Evolutionary conservation across 768 basidiomycete species (phyloP), one percentile per base, ranked within the genome.

Genomic region (Termitomyces sp.): DNA sequence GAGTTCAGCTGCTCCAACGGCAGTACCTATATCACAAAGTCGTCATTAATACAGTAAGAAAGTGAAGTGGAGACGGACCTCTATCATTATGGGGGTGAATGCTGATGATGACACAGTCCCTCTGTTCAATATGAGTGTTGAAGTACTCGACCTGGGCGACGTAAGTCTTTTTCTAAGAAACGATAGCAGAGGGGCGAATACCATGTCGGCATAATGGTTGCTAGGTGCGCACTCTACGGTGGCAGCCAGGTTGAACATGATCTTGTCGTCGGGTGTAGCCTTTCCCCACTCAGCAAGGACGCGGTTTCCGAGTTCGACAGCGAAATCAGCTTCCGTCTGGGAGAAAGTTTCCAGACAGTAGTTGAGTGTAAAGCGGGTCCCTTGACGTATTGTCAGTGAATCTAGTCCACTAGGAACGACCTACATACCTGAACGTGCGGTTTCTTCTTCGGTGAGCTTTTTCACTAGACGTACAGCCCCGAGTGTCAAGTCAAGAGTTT

Each of bases 331-430:
- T 69, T 92, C 91, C 41, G 90, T 92, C 69, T 92, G 90, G 3
- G 88, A 83, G 74, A 92, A 92, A 2, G 86, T 88, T 73, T 92
- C 90, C 35, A 91, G 87, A 63, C 89, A 92, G 72, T 92, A 92
- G 71, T 92, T 89, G 66, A 85, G 89, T 57, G 84, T 81, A 76
- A 92, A 92, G 43, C 75, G 69, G 0, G 88, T 91, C 29, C 68
- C 68, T 67, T 48, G 41, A 40, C 17, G 14, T 14, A n/a, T n/a
- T 29, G 58, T 42, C 42, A 44, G 47, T 21, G 42, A 21, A 19
- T 21, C 9, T 10, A 3, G 8, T 10, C 9, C 14, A 14, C 29
- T 17, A n/a, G 12, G 35, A 27, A 49, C 16, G 29, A 37, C 7
- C 8, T n/a, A 8, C 52, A 52, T 45, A 42, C 87, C 87, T 62